phyloP scores from a whole-genome alignment of 2,329 filamentous ascomycete species.

The Microsporum canis region DNA sequence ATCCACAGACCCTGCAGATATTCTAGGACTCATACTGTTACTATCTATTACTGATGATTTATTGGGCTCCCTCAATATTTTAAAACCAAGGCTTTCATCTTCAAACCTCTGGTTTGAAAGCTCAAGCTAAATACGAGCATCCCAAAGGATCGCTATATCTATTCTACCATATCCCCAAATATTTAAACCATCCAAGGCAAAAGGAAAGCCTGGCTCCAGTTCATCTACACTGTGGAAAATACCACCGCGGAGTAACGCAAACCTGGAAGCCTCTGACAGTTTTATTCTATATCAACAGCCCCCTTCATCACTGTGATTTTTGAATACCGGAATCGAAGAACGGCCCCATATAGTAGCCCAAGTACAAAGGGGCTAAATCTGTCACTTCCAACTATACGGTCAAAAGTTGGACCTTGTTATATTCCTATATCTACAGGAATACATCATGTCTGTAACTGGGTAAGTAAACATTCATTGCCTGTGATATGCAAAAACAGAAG shows the following conservation, averaged over 20 bases:
- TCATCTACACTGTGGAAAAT: not conserved
- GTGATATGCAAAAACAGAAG: not conserved
- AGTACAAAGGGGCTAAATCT: not conserved
- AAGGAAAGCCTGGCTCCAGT: not conserved
- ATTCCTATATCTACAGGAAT: not conserved
- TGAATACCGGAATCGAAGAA: not conserved
- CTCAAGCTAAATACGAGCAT: too few species aligned
- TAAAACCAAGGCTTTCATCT: too few species aligned
- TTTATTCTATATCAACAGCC: not conserved
- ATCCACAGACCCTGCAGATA: too few species aligned
- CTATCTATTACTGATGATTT: too few species aligned
- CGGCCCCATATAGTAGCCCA: too few species aligned
- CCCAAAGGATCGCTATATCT: not conserved
- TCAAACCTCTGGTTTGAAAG: too few species aligned
- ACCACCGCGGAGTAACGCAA: not conserved
- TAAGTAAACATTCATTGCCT: conserved; percentile 14
- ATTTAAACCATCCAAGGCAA: not conserved
- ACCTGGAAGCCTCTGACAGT: not conserved
- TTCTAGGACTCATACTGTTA: too few species aligned
- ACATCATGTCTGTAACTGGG: conserved; percentile 20
- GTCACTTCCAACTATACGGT: not conserved
- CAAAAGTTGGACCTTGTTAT: not conserved
- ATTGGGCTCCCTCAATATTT: too few species aligned
- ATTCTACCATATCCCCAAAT: not conserved
- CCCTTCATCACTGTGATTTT: not conserved